Percentiles rank a stretch among this genome's conserved stretches.
These are phyloP conservation scores for Microcera coccophila DNA, from an alignment of 2,329 filamentous ascomycete genomes.

Conservation along the genomic window DNA sequence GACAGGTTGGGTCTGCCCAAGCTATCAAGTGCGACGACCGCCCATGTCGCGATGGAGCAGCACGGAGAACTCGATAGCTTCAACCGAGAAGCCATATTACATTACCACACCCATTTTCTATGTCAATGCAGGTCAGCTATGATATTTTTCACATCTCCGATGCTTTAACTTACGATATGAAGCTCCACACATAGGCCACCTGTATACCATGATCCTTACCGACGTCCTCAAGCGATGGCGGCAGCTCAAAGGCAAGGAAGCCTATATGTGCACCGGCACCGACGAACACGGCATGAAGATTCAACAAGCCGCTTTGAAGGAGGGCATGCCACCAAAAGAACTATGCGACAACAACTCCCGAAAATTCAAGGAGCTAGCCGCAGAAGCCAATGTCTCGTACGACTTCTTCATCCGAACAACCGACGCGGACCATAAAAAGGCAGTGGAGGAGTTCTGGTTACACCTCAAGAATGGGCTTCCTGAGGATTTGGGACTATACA, in stretches of 20 bases:
- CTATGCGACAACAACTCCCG: constrained; percentile 84
- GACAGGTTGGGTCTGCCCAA: constrained; percentile 27
- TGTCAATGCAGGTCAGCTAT: constrained; percentile 81
- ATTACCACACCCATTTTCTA: constrained; percentile 98
- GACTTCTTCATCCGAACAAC: constrained; percentile 94
- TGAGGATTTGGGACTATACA: constrained; percentile 74
- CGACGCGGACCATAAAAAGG: constrained; percentile 72
- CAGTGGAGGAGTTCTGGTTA: constrained; percentile 86
- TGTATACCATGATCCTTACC: constrained; percentile 87
- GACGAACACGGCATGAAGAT: constrained; percentile 99
- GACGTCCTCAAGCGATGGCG: constrained; percentile 94
- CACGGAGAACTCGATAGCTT: constrained; percentile 24
- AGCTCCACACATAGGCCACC: constrained; percentile 92
- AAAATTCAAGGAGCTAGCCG: constrained; percentile 73
- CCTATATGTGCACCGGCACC: constrained; percentile 82
- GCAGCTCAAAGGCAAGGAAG: constrained; percentile 64
- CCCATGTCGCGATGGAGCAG: constrained; percentile 30
- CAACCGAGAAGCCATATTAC: constrained; percentile 74
- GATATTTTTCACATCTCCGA: constrained; percentile 1
- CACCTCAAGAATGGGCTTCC: constrained; percentile 54
- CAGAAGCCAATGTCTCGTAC: constrained; percentile 64
- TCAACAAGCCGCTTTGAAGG: constrained; percentile 74
- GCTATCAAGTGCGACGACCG: constrained; percentile 24
- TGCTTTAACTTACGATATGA: not conserved
- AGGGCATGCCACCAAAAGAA: constrained; percentile 68